Base-by-base conservation (phyloP, 2,329 filamentous ascomycete genomes). In the Lomentospora prolificans region DNA sequence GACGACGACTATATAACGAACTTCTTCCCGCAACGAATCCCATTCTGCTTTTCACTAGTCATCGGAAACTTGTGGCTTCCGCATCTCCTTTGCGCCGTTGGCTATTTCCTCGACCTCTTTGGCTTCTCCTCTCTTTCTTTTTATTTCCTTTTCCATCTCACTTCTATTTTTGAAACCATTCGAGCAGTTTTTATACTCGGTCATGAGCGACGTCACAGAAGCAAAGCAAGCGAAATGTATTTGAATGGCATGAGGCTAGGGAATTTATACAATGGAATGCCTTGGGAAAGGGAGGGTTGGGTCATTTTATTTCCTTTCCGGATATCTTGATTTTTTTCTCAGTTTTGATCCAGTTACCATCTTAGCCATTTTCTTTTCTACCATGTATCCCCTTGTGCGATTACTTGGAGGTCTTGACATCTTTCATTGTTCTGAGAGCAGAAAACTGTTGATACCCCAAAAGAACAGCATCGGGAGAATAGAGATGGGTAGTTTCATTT, bases 371-470 rank as follows among this genome's bases (percentile, higher is more conserved):
- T n/a, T 60, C 61, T 61, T 60, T 58, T 51, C 50, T 55, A 50
- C 55, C 51, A 39, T 59, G 31, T 57, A 50, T 54, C n/a, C 57
- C 50, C 51, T 39, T 56, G 55, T 56, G 56, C 48, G 33, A 57
- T 54, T 46, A 30, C 56, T 55, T 57, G 27, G 48, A 36, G 51
- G 24, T 58, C 59, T 55, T 59, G 25, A 55, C 41, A 36, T 55
- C 39, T 33, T 55, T 48, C 44, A 48, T 61, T 60, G 61, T 58
- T 62, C 62, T 56, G 61, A 60, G 62, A 62, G 61, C 64, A 61
- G 59, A 64, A 66, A 63, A 61, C 63, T 62, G 64, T 66, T 70
- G 64, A 72, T 72, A 71, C 68, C 67, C 66, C 63, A 64, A 65
- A 63, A 58, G 56, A 63, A 58, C 60, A 54, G 56, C 59, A 62